Percentiles rank a stretch among this genome's conserved stretches.
These are phyloP conservation scores for Suillus occidentalis DNA, from an alignment of 768 basidiomycete species.

Conservation along the genomic window DNA sequence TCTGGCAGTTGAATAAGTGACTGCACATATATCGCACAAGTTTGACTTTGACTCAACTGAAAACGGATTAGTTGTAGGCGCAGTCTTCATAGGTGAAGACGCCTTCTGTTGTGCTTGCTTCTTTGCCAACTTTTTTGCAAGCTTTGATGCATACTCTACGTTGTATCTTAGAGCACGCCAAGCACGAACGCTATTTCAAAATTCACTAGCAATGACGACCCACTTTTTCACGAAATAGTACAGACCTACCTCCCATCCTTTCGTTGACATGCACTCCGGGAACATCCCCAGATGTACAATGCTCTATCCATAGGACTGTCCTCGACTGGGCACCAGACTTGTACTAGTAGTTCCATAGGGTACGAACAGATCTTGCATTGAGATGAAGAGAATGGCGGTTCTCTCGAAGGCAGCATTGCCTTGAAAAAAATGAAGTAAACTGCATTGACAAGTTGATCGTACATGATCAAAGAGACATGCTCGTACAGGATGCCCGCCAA, in stretches of 20 bases:
- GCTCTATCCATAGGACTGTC: constrained; percentile 82
- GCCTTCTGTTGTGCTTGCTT: constrained; percentile 41
- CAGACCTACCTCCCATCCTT: constrained; percentile 73
- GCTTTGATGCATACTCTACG: constrained; percentile 69
- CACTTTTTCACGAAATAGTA: not conserved
- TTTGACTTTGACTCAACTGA: constrained; percentile 47
- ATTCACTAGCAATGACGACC: constrained; percentile 16
- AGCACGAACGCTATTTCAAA: constrained; percentile 62
- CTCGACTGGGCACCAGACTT: constrained; percentile 90
- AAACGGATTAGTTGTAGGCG: constrained; percentile 63
- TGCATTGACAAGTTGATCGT: constrained; percentile 46
- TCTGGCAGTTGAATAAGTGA: constrained; percentile 15
- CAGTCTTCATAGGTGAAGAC: constrained; percentile 31
- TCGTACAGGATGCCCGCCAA: constrained; percentile 90
- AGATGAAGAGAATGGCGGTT: constrained; percentile 62
- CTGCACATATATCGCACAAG: not conserved
- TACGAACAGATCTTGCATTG: constrained; percentile 69
- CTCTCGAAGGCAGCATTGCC: constrained; percentile 69
- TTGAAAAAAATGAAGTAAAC: constrained; percentile 46
- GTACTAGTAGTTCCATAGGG: constrained; percentile 80
- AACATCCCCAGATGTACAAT: constrained; percentile 84
- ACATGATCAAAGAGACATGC: constrained; percentile 46
- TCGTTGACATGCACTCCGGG: constrained; percentile 66
- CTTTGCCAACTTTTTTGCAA: constrained; percentile 53
- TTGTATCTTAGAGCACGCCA: constrained; percentile 79